A percentile compares a stretch with the other conserved stretches of the same genome.
Evolutionary conservation across 352 stramenopile genomes (phyloP).

Genomic region (Pythium aristosporum): DNA sequence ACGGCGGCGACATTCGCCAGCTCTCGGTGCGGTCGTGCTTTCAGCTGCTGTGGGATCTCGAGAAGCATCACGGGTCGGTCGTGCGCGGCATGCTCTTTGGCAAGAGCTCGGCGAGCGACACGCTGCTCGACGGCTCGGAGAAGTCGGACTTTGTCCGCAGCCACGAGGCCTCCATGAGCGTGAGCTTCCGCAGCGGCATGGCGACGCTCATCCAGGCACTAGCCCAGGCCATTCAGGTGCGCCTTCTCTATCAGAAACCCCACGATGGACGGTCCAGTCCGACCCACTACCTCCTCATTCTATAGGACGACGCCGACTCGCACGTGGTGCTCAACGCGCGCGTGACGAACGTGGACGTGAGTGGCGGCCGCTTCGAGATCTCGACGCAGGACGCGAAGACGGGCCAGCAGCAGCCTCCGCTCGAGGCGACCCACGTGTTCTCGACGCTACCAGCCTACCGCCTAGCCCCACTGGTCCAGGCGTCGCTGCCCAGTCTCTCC

Average conservation of each 20-base stretch:
- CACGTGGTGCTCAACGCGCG: constrained; percentile 25
- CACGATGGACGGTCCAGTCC: background rate
- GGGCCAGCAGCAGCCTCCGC: constrained; percentile 28
- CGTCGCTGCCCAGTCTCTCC: constrained; percentile 45
- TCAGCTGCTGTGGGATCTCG: constrained; percentile 70
- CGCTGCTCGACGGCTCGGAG: constrained; percentile 58
- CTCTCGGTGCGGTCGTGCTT: constrained; percentile 85
- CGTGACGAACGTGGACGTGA: constrained; percentile 16
- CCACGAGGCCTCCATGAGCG: constrained; percentile 74
- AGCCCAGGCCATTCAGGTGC: constrained; percentile 38
- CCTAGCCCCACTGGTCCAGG: constrained; percentile 45
- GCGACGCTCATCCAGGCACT: constrained; percentile 62
- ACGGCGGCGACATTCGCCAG: constrained; percentile 77
- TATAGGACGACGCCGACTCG: constrained; percentile 25
- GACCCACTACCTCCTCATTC: background rate
- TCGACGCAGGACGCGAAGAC: constrained; percentile 36
- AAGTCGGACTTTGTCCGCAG: constrained; percentile 75
- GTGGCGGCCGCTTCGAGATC: constrained; percentile 32
- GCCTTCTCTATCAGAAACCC: background rate
- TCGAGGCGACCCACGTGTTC: constrained; percentile 70
- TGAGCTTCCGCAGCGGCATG: constrained; percentile 86
- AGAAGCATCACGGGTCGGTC: constrained; percentile 74
- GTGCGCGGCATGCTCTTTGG: constrained; percentile 73
- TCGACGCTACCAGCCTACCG: constrained; percentile 72
- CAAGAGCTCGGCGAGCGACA: constrained; percentile 28